These are phyloP conservation scores for Croton laevigatus DNA, from an alignment of 441 rosid genomes.

Conservation along the genomic window DNA sequence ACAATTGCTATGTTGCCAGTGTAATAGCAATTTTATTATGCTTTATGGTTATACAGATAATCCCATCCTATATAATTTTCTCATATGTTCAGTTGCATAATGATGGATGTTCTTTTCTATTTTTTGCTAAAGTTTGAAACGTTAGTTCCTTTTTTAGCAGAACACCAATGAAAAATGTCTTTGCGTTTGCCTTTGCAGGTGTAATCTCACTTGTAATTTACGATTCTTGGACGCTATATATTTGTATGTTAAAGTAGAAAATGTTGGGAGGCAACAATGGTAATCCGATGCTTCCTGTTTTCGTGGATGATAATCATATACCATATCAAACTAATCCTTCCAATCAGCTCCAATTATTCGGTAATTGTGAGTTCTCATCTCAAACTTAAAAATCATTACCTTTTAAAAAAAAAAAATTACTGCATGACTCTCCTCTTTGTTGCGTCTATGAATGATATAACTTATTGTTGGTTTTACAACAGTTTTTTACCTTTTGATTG, in stretches of 20 bases:
- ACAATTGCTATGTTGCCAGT: not conserved
- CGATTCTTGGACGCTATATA: constrained; percentile 15
- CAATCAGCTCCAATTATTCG: constrained; percentile 67
- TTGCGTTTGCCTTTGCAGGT: constrained; percentile 31
- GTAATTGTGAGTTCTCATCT: constrained; percentile 47
- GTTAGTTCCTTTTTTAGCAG: not conserved
- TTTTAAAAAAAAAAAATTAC: too few relatives aligned
- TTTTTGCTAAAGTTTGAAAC: not conserved
- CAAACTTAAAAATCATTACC: not conserved
- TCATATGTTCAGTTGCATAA: too few relatives aligned
- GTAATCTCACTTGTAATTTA: constrained; percentile 11
- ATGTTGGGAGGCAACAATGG: constrained; percentile 68
- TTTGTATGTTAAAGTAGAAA: constrained; percentile 21
- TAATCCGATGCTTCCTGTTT: constrained; percentile 49
- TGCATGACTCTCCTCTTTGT: not conserved
- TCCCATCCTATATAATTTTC: too few relatives aligned
- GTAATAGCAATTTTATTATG: not conserved
- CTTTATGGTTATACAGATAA: not conserved
- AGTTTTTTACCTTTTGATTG: not conserved
- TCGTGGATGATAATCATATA: constrained; percentile 46
- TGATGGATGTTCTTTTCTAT: too few relatives aligned
- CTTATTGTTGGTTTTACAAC: not conserved
- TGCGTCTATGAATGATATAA: not conserved
- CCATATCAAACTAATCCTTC: constrained; percentile 58
- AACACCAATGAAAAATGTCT: not conserved